Conservation (phyloP, 2,329 filamentous ascomycete species). For the Pezicula radicicola region DNA sequence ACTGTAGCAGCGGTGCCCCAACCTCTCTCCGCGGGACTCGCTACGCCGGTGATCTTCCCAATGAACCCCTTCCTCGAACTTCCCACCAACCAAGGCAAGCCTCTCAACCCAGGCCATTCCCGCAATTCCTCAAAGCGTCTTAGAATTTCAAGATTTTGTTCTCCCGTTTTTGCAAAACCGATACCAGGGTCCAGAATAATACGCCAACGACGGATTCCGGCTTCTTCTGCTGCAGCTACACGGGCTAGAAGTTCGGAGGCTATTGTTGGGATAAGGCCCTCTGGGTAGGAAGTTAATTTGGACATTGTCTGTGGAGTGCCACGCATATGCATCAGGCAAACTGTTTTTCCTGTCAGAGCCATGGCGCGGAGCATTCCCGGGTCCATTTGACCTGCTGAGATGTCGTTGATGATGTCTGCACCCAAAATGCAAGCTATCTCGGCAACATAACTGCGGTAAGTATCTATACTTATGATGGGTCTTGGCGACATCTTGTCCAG, state of each 20-base stretch:
- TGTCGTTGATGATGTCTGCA: conserved; percentile 92
- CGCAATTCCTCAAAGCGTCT: conserved; percentile 63
- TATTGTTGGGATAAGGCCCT: conserved; percentile 55
- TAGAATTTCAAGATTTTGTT: conserved; percentile 80
- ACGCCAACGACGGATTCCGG: conserved; percentile 86
- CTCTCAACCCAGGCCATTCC: conserved; percentile 59
- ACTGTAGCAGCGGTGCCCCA: conserved; percentile 91
- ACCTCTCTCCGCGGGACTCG: conserved; percentile 64
- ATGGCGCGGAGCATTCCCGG: conserved; percentile 77
- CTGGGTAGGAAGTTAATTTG: conserved; percentile 49
- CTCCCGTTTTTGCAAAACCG: conserved; percentile 83
- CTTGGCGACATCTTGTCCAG: conserved; percentile 64
- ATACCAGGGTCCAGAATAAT: conserved; percentile 93
- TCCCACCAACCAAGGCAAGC: conserved; percentile 85
- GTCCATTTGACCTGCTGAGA: conserved; percentile 80
- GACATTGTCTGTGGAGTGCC: conserved; percentile 67
- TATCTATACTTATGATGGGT: conserved; percentile 78
- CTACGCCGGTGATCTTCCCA: conserved; percentile 74
- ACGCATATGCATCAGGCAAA: conserved; percentile 75
- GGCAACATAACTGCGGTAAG: conserved; percentile 83
- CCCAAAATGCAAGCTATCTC: conserved; percentile 72
- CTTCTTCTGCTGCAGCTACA: conserved; percentile 70
- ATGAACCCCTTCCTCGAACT: conserved; percentile 89
- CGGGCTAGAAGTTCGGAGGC: conserved; percentile 55
- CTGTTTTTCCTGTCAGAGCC: conserved; percentile 72